phyloP scores from a whole-genome alignment of 768 basidiomycete species.

The Suillus subluteus region DNA sequence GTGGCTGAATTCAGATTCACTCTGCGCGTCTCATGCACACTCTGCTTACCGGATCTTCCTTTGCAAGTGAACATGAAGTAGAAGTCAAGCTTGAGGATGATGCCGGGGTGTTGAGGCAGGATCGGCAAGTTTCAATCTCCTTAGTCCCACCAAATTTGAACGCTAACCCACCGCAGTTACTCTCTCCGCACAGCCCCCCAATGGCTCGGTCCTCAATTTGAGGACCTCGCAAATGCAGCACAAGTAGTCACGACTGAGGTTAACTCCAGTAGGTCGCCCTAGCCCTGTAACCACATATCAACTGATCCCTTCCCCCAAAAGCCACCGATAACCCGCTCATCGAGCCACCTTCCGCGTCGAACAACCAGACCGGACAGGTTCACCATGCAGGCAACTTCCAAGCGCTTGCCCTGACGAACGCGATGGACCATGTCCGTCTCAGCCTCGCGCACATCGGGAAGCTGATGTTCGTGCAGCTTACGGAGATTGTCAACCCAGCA shows the following conservation, averaged over 20 bases:
- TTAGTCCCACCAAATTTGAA: too few species aligned
- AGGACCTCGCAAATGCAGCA: slow-evolving; percentile 71
- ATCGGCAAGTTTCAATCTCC: slow-evolving; percentile 54
- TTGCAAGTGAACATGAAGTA: slow-evolving; percentile 71
- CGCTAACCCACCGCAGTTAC: slow-evolving; percentile 24
- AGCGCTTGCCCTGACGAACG: slow-evolving; percentile 82
- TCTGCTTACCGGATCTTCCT: slow-evolving; percentile 67
- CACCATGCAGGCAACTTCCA: slow-evolving; percentile 93
- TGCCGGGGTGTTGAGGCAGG: slow-evolving; percentile 74
- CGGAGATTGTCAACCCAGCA: slow-evolving; percentile 57
- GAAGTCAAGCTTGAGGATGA: slow-evolving; percentile 78
- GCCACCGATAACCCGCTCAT: slow-evolving; percentile 89
- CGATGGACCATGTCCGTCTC: slow-evolving; percentile 86
- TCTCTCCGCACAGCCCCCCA: slow-evolving; percentile 74
- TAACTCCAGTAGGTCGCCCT: slow-evolving; percentile 68
- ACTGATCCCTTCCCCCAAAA: slow-evolving; percentile 27
- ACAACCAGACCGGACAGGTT: slow-evolving; percentile 45
- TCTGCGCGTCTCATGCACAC: slow-evolving; percentile 69
- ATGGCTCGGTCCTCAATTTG: slow-evolving; percentile 85
- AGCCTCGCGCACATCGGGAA: slow-evolving; percentile 72
- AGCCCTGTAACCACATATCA: slow-evolving; percentile 9
- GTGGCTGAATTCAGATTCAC: slow-evolving; percentile 52
- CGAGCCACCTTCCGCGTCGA: slow-evolving; percentile 71
- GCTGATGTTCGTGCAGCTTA: slow-evolving; percentile 66
- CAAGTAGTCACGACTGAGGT: slow-evolving; percentile 72